A percentile compares a stretch with the other conserved stretches of the same genome.
Conservation (phyloP, 1,284 basidiomycete genomes). For the Marasmius sp. region DNA sequence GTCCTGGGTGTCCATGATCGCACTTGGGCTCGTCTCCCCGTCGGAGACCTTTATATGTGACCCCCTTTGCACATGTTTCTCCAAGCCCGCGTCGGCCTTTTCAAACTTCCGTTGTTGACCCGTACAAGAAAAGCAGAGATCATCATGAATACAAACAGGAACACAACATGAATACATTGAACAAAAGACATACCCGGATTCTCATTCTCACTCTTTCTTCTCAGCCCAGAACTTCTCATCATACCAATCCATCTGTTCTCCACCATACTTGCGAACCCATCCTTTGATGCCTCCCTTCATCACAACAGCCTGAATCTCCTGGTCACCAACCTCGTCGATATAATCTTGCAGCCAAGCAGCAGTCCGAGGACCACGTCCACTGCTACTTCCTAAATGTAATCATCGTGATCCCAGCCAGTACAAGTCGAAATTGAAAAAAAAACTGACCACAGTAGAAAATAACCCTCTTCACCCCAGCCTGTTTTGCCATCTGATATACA, state of each 20-base stretch:
- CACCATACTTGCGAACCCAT: background rate
- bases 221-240: background rate
- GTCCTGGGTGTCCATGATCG: constrained; percentile 13
- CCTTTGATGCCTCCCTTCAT: background rate
- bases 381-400: background rate
- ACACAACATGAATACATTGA: background rate
- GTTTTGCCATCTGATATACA: background rate
- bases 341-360: background rate
- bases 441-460: background rate
- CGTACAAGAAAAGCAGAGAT: no score
- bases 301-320: background rate
- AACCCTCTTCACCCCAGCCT: background rate
- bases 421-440: background rate
- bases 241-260: background rate
- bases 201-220: background rate
- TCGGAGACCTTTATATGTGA: background rate
- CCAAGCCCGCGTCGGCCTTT: background rate
- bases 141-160: background rate
- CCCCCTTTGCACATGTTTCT: background rate
- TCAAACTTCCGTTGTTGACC: background rate
- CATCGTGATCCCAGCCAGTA: background rate
- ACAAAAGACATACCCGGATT: background rate
- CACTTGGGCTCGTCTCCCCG: background rate
- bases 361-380: background rate
- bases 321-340: background rate